Conservation (phyloP, 208 protist species). For the Tritrichomonas musculus region DNA sequence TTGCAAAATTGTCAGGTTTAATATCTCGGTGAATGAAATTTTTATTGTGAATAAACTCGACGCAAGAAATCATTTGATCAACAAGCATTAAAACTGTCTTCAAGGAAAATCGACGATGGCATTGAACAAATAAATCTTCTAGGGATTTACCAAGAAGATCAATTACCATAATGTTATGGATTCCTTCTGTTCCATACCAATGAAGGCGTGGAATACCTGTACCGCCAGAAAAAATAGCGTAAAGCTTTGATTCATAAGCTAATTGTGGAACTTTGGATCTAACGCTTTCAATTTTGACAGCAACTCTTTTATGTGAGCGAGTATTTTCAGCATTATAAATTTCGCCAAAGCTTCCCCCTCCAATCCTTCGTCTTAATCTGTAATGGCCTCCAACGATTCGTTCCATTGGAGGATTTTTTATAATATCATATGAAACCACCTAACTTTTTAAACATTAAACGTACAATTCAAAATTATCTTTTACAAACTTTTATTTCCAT, state of each 20-base stretch:
- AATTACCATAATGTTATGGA: conserved; percentile 98
- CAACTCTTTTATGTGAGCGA: not conserved
- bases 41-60: conserved; percentile 90
- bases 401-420: conserved; percentile 59
- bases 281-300: conserved; percentile 47
- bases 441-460: too few species aligned
- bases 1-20: conserved; percentile 97
- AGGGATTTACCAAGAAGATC: conserved; percentile 92
- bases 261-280: conserved; percentile 84
- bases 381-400: conserved; percentile 80
- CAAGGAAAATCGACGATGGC: conserved; percentile 60
- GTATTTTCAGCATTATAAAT: conserved; percentile 59
- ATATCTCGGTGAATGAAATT: conserved; percentile 93
- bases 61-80: conserved; percentile 81
- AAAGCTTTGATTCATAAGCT: conserved; percentile 89
- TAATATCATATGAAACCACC: too few species aligned
- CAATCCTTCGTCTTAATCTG: conserved; percentile 88
- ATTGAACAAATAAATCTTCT: conserved; percentile 91
- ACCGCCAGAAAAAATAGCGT: conserved; percentile 68
- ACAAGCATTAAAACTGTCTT: conserved; percentile 97
- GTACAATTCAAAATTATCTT: too few species aligned
- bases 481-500: too few species aligned
- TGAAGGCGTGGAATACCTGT: conserved; percentile 83
- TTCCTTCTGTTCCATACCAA: conserved; percentile 82
- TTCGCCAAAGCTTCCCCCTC: conserved; percentile 90